Evolutionary conservation across 352 stramenopile genomes (phyloP).

Genomic region (Nothophytophthora sp.): DNA sequence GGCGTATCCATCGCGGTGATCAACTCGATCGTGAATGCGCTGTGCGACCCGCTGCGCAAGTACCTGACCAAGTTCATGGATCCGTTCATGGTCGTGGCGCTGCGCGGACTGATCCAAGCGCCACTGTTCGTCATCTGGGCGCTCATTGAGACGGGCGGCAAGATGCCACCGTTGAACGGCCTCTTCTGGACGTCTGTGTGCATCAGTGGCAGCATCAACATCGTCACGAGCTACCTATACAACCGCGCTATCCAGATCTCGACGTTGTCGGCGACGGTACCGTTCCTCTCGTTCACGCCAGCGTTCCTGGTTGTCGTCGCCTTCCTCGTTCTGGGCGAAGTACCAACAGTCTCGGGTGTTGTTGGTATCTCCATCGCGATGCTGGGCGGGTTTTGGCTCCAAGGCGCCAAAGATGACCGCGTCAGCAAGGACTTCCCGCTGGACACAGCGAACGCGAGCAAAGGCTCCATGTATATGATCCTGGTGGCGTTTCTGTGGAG

Average conservation of each 20-base stretch:
- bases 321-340: conserved; percentile 75
- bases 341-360: conserved; percentile 61
- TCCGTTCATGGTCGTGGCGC: conserved; percentile 74
- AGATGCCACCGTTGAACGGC: conserved; percentile 62
- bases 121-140: conserved; percentile 75
- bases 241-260: conserved; percentile 88
- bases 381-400: conserved; percentile 74
- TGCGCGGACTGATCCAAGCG: conserved; percentile 69
- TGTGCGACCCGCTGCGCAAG: conserved; percentile 84
- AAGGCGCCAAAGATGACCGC: conserved; percentile 50
- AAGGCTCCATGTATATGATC: conserved; percentile 84
- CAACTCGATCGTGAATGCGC: conserved; percentile 79
- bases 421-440: conserved; percentile 49
- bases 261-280: conserved; percentile 73
- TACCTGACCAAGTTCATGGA: conserved; percentile 86
- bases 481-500: conserved; percentile 83
- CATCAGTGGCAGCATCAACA: conserved; percentile 78
- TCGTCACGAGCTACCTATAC: conserved; percentile 84
- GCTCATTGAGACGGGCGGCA: conserved; percentile 50
- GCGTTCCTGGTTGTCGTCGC: conserved; percentile 76
- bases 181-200: conserved; percentile 82
- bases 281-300: conserved; percentile 80
- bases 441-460: conserved; percentile 57
- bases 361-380: conserved; percentile 71
- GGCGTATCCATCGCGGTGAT: conserved; percentile 76